Conservation (phyloP, 1,284 basidiomycete genomes). For the Fistulinella staudtii region DNA sequence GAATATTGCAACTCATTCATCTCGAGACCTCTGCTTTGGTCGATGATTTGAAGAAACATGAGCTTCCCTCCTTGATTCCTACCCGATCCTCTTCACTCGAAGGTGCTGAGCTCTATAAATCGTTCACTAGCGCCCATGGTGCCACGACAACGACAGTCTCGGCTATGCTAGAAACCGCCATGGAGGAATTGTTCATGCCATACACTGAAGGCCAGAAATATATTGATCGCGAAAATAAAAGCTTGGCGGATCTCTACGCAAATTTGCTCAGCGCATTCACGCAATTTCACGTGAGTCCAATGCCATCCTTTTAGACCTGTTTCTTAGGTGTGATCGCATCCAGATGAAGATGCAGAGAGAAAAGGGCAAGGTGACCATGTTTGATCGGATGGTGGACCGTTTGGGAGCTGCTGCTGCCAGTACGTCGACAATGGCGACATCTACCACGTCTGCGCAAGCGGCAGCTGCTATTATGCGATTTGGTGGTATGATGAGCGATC, state of each 20-base stretch:
- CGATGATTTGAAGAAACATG: slow-evolving; percentile 91
- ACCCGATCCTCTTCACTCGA: slow-evolving; percentile 54
- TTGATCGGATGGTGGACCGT: slow-evolving; percentile 92
- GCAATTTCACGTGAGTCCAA: slow-evolving; percentile 76
- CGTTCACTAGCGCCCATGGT: slow-evolving; percentile 41
- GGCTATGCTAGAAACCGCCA: slow-evolving; percentile 87
- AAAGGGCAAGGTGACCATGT: slow-evolving; percentile 81
- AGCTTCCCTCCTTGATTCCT: slow-evolving; percentile 66
- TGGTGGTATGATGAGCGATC: slow-evolving; percentile 65
- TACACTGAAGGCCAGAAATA: slow-evolving; percentile 92
- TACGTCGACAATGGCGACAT: slow-evolving; percentile 51
- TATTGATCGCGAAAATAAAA: slow-evolving; percentile 89
- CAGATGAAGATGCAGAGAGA: slow-evolving; percentile 62
- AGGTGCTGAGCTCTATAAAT: slow-evolving; percentile 53
- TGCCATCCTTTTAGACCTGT: slow-evolving; percentile 5
- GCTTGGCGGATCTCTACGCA: slow-evolving; percentile 80
- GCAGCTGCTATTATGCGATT: slow-evolving; percentile 80
- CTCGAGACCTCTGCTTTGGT: slow-evolving; percentile 76
- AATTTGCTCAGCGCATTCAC: slow-evolving; percentile 76
- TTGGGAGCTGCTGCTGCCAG: slow-evolving; percentile 76
- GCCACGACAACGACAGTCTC: slow-evolving; percentile 55
- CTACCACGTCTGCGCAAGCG: slow-evolving; percentile 71
- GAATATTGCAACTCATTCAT: slow-evolving; percentile 88
- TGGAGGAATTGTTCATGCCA: slow-evolving; percentile 95
- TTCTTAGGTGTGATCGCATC: slow-evolving; percentile 11